Evolutionary conservation across 1,139 yeast species (phyloP), one percentile per base, ranked within the genome.

Genomic region (Candida labiduridarum): DNA sequence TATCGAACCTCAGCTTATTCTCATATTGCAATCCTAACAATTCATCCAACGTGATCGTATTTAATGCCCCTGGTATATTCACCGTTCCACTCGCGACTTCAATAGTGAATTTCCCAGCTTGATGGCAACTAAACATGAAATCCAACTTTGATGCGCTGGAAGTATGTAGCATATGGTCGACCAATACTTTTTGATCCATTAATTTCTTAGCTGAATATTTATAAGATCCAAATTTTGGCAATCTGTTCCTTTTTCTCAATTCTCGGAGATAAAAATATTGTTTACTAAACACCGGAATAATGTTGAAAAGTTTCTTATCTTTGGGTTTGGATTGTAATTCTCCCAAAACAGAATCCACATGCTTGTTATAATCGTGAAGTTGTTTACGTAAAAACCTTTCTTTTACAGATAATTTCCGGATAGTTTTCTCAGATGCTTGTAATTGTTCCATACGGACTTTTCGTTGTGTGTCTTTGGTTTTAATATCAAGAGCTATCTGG

Each of bases 401-500:
- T 65, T 89, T 89, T 49, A 82, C 85, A 19, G 71, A 69, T 56
- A 90, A 71, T 56, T 85, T 82, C 5, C 73, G 69, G 50, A 87
- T 65, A 0, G 96, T 86, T 41, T 78, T 81, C 36, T 75, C 67
- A 2, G 92, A 85, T 22, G 82, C 73, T 16, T 74, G 76, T 52
- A 89, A 69, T 60, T 90, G 96, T 36, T 80, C 76, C 48, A 77
- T 76, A 27, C 96, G 75, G 35, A 80, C 74, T 14, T 79, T 66
- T 53, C 96, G 78, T 54, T 88, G 87, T 49, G 83, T 80, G 56
- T 85, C 85, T 60, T 91, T 91, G 39, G 89, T 83, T 61, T 85
- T 84, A 58, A 94, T 90, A 57, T 95, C 97, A 48, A 80, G 71
- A 0, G 96, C 96, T 54, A 94, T 87, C 54, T 88, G 90, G 62